Evolutionary conservation across 306 rosid species (phyloP).

Genomic region (Cucurbita ficifolia): DNA sequence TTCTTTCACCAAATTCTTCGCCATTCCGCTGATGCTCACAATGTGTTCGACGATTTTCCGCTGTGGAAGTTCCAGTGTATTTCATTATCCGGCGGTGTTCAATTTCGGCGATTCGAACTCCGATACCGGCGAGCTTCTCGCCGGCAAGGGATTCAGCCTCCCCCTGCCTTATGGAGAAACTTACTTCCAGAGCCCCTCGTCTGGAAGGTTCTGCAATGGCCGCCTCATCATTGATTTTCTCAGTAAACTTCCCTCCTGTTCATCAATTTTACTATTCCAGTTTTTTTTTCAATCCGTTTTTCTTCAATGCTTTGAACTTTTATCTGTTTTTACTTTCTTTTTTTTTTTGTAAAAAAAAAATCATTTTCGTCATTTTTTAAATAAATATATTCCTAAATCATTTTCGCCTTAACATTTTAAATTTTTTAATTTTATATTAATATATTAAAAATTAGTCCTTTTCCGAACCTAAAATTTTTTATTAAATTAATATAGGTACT

Average conservation of each 20-base stretch:
- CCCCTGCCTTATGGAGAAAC: constrained; percentile 41
- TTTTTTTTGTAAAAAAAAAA: no score
- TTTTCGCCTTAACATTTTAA: no score
- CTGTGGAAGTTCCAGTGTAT: constrained; percentile 22
- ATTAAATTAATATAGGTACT: no score
- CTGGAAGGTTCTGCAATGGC: constrained; percentile 51
- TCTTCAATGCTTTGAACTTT: no score
- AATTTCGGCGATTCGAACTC: constrained; percentile 89
- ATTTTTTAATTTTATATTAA: no score
- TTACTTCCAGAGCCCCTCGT: constrained; percentile 32
- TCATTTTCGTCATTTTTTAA: no score
- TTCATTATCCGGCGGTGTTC: constrained; percentile 49
- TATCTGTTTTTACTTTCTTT: no score
- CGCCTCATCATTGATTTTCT: constrained; percentile 53
- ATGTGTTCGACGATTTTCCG: constrained; percentile 17
- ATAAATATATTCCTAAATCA: no score
- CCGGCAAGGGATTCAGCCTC: constrained; percentile 38
- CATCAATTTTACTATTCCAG: no score
- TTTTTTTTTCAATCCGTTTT: no score
- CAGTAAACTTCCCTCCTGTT: constrained; percentile 20
- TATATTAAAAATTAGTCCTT: no score
- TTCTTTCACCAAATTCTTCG: constrained; percentile 10
- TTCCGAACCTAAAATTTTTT: no score
- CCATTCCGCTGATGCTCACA: constrained; percentile 12
- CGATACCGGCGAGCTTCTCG: constrained; percentile 55